phyloP scores from a whole-genome alignment of 176 grass and related monocot genomes.

The Musa troglodytarum region DNA sequence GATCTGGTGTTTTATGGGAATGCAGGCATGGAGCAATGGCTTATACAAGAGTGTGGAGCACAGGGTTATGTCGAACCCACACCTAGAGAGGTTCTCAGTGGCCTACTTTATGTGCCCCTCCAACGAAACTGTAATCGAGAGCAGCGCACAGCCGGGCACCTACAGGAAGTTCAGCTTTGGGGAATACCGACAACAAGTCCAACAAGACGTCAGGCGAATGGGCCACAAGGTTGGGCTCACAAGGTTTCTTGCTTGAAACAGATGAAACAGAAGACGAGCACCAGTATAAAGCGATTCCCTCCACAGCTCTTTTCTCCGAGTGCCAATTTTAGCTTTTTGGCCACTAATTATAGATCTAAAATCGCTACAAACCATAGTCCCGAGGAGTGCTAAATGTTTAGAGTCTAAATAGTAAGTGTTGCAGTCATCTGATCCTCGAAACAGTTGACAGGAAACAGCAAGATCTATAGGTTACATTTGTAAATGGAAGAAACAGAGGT shows the following conservation, averaged over 20 bases:
- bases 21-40: constrained; percentile 59
- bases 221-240: constrained; percentile 58
- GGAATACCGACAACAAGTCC: constrained; percentile 52
- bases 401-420: too few species aligned
- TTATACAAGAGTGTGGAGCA: constrained; percentile 62
- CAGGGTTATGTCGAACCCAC: constrained; percentile 41
- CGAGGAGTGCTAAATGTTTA: too few species aligned
- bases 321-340: too few species aligned
- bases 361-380: too few species aligned
- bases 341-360: too few species aligned
- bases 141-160: not conserved
- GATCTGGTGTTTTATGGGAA: not conserved
- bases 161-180: constrained; percentile 70
- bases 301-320: too few species aligned
- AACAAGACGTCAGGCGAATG: constrained; percentile 43
- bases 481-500: too few species aligned
- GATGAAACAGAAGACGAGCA: not conserved
- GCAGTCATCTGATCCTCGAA: too few species aligned
- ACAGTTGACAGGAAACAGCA: too few species aligned
- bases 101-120: constrained; percentile 70
- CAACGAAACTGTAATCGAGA: constrained; percentile 35
- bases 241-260: constrained; percentile 34
- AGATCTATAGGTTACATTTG: too few species aligned
- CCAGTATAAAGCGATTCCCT: too few species aligned
- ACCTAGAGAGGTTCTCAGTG: constrained; percentile 47